Evolutionary conservation across 352 stramenopile species (phyloP).

Genomic region (Pythium myriotylum): DNA sequence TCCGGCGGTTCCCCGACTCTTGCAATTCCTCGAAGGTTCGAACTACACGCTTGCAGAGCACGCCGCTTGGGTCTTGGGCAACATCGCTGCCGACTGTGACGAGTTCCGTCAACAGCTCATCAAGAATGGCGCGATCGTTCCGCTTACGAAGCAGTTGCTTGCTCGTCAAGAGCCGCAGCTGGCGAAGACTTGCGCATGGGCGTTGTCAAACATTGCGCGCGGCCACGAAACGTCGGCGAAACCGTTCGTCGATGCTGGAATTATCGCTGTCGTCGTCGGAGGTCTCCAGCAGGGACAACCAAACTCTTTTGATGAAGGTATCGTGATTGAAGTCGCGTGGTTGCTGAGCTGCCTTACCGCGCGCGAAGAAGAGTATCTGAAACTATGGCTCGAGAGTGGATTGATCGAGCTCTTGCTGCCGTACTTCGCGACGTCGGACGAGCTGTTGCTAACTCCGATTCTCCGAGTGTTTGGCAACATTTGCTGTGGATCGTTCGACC

Average conservation of each 20-base stretch:
- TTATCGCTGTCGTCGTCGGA: slow-evolving; percentile 49
- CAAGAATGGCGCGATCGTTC: slow-evolving; percentile 52
- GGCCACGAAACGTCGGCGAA: slow-evolving; percentile 74
- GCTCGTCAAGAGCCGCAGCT: slow-evolving; percentile 33
- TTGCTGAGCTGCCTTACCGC: slow-evolving; percentile 87
- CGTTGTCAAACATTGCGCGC: slow-evolving; percentile 81
- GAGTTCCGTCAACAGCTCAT: slow-evolving; percentile 85
- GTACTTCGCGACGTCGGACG: slow-evolving; percentile 61
- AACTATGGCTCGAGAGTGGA: slow-evolving; percentile 61
- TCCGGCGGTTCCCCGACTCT: slow-evolving; percentile 65
- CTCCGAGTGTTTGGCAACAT: slow-evolving; percentile 83
- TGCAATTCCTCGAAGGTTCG: slow-evolving; percentile 68
- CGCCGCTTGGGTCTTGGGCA: slow-evolving; percentile 80
- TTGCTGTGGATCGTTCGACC: slow-evolving; percentile 65
- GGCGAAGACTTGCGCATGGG: slow-evolving; percentile 68
- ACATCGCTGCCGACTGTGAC: slow-evolving; percentile 85
- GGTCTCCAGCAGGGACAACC: slow-evolving; percentile 37
- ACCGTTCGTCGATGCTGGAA: slow-evolving; percentile 74
- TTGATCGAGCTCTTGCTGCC: slow-evolving; percentile 59
- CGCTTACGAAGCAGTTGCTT: slow-evolving; percentile 51
- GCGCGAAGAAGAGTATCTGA: slow-evolving; percentile 70
- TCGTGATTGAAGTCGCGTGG: slow-evolving; percentile 83
- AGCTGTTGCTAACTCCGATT: slow-evolving; percentile 70
- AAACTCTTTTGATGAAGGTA: slow-evolving; percentile 44
- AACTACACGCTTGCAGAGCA: slow-evolving; percentile 72